Percentiles rank a stretch among this genome's conserved stretches.
phyloP scores from a whole-genome alignment of 345 rosid genomes.

The Moricandia moricandioides region DNA sequence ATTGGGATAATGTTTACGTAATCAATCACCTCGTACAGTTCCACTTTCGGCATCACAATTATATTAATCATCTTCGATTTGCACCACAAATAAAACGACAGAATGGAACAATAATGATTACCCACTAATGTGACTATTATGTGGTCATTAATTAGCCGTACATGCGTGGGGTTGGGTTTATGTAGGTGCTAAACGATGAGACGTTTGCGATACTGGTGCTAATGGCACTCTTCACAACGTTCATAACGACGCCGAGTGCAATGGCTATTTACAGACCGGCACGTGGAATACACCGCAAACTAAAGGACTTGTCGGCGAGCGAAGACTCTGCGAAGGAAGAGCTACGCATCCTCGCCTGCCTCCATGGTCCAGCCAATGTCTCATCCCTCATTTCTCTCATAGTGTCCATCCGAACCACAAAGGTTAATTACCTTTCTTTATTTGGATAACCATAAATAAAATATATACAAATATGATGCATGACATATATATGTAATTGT shows the following conservation, averaged over 20 bases:
- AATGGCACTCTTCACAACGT: constrained; percentile 88
- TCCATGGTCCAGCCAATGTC: constrained; percentile 62
- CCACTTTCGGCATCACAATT: constrained; percentile 12
- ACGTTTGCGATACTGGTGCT: constrained; percentile 69
- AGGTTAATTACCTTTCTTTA: constrained; percentile 18
- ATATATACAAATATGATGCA: too few species aligned
- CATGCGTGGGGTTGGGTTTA: constrained; percentile 10
- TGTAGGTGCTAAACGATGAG: constrained; percentile 82
- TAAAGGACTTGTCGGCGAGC: constrained; percentile 44
- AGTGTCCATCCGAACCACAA: constrained; percentile 64
- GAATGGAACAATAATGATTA: neutral
- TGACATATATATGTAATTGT: too few species aligned
- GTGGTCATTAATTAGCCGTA: neutral
- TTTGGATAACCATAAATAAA: too few species aligned
- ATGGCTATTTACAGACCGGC: constrained; percentile 73
- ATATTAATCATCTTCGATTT: neutral
- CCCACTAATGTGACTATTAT: neutral
- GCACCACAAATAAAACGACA: neutral
- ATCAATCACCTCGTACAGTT: neutral
- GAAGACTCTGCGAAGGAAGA: constrained; percentile 39
- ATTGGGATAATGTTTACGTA: constrained; percentile 7
- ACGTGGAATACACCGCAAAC: constrained; percentile 53
- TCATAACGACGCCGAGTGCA: constrained; percentile 71
- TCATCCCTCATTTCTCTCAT: constrained; percentile 61
- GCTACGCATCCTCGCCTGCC: constrained; percentile 69